These are phyloP conservation scores for Penicillium cinerascens DNA, from an alignment of 495 filamentous ascomycete species.

Conservation along the genomic window DNA sequence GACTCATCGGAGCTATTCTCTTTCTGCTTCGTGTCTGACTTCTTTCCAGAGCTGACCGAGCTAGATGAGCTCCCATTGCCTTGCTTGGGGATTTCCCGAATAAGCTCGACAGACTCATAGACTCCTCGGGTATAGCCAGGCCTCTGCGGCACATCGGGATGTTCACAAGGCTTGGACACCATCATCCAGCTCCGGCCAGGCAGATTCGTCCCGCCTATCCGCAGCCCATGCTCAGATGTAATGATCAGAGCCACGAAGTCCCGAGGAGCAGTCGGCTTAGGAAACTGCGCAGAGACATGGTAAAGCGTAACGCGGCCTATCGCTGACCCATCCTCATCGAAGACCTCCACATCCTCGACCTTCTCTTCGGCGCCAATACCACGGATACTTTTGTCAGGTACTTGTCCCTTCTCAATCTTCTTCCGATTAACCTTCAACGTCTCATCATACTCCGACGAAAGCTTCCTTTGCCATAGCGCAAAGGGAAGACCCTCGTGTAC, in stretches of 20 bases:
- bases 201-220: constrained; percentile 20
- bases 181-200: constrained; percentile 69
- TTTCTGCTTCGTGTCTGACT: not conserved
- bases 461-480: constrained; percentile 54
- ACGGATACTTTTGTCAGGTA: constrained; percentile 57
- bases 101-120: constrained; percentile 90
- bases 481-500: constrained; percentile 76
- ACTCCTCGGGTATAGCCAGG: constrained; percentile 73
- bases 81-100: constrained; percentile 71
- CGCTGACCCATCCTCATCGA: constrained; percentile 49
- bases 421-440: constrained; percentile 55
- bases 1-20: not conserved
- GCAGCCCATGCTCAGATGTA: constrained; percentile 40
- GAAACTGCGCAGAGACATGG: constrained; percentile 84
- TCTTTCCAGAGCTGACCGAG: constrained; percentile 1
- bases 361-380: constrained; percentile 78
- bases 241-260: constrained; percentile 82
- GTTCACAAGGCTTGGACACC: constrained; percentile 76
- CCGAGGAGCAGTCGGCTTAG: constrained; percentile 78
- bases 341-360: constrained; percentile 53
- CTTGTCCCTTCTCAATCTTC: constrained; percentile 41
- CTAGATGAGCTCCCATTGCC: not conserved
- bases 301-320: constrained; percentile 56
- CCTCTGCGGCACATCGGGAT: constrained; percentile 65
- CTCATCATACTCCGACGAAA: constrained; percentile 51